Evolutionary conservation across 139 green algal genomes (phyloP).

Genomic region (Pleodorina starrii): DNA sequence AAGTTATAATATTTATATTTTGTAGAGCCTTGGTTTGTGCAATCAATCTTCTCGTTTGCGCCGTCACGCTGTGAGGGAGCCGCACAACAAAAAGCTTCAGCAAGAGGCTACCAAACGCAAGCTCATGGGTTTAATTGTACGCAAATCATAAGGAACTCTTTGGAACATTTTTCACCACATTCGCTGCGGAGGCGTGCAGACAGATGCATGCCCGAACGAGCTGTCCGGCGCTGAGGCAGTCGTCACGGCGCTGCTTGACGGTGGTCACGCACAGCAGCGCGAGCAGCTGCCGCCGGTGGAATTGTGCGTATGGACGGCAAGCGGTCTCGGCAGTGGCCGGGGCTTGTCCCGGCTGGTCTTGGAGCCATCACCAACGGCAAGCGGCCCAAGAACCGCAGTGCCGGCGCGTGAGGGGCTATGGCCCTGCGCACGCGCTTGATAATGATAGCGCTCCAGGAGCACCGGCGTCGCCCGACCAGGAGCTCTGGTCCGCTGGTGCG

Average conservation of each 20-base stretch:
- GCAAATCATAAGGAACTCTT: too few relatives aligned
- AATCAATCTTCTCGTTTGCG: too few relatives aligned
- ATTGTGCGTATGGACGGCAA: too few relatives aligned
- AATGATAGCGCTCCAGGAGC: background rate
- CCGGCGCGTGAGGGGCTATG: background rate
- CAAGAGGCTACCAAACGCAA: too few relatives aligned
- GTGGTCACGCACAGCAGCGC: background rate
- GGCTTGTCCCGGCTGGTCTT: background rate
- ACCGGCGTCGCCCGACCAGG: background rate
- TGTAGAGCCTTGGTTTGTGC: too few relatives aligned
- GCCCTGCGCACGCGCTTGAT: background rate
- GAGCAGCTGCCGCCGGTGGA: background rate
- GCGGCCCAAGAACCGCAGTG: background rate
- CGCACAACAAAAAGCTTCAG: too few relatives aligned
- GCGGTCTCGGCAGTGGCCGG: background rate
- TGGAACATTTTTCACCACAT: too few relatives aligned
- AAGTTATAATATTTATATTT: background rate
- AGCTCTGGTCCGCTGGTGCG: slow-evolving; percentile 14
- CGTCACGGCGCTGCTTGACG: background rate
- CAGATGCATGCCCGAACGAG: background rate
- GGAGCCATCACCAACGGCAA: background rate
- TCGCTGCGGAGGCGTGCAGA: too few relatives aligned
- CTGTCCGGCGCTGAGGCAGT: background rate
- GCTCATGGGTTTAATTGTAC: too few relatives aligned
- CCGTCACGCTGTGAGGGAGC: too few relatives aligned